phyloP scores from a whole-genome alignment of 169 alveolate genomes.

The Plasmodium malariae region DNA sequence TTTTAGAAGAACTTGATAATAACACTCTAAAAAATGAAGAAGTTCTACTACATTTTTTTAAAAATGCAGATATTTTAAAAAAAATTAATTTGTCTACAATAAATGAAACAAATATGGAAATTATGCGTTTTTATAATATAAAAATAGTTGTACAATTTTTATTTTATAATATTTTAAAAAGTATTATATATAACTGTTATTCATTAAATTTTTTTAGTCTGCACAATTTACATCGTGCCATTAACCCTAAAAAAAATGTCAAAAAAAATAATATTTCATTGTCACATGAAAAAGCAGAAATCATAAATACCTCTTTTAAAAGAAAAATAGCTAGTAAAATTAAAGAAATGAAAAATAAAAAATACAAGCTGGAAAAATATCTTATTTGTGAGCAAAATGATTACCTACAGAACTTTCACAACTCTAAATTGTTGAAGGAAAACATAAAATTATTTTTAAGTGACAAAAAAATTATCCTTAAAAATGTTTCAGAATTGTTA shows the following conservation, averaged over 20 bases:
- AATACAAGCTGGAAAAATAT: conserved; percentile 34
- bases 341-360: conserved; percentile 44
- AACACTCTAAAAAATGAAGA: background rate
- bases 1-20: conserved; percentile 10
- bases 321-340: conserved; percentile 48
- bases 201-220: conserved; percentile 37
- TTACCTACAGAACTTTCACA: conserved; percentile 24
- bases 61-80: conserved; percentile 30
- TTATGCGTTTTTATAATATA: conserved; percentile 35
- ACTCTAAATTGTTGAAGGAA: conserved; percentile 20
- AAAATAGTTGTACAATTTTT: conserved; percentile 66
- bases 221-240: conserved; percentile 33
- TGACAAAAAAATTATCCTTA: conserved; percentile 21
- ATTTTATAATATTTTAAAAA: conserved; percentile 46
- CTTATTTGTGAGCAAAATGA: conserved; percentile 54
- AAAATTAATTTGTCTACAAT: conserved; percentile 66
- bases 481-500: conserved; percentile 27
- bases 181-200: conserved; percentile 62
- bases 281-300: background rate
- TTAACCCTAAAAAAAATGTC: conserved; percentile 1
- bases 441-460: conserved; percentile 9
- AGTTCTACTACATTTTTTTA: background rate
- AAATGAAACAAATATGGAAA: conserved; percentile 66
- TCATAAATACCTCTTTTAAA: conserved; percentile 7
- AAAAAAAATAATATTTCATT: conserved; percentile 5